A percentile compares a stretch with the other conserved stretches of the same genome.
These are phyloP conservation scores for Scleroderma citrinum DNA, from an alignment of 768 basidiomycete species.

Conservation along the genomic window DNA sequence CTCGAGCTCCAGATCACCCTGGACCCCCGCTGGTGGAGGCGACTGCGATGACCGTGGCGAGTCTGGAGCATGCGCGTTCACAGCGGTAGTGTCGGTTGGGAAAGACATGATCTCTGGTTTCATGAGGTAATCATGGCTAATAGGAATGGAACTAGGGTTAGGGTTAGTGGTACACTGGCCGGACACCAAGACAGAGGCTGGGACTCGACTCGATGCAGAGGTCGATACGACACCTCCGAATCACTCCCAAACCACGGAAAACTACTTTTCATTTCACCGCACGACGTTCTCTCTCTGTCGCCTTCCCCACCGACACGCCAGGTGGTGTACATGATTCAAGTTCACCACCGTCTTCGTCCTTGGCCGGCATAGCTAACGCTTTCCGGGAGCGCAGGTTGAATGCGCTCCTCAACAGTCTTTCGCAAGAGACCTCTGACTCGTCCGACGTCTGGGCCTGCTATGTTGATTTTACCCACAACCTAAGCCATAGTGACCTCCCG, in stretches of 20 bases:
- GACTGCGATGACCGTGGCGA: constrained; percentile 73
- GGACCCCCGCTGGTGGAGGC: constrained; percentile 58
- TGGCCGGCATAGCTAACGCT: constrained; percentile 1
- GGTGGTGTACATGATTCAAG: constrained; percentile 1
- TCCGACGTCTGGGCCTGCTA: constrained; percentile 64
- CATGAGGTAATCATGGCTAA: not conserved
- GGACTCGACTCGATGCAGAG: constrained; percentile 23
- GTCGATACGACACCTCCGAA: constrained; percentile 17
- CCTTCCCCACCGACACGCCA: not conserved
- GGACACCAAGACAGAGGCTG: too few relatives aligned
- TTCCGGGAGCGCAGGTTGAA: constrained; percentile 21
- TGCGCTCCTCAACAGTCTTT: constrained; percentile 25
- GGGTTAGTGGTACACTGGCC: too few relatives aligned
- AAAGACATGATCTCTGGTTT: constrained; percentile 7
- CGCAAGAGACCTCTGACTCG: constrained; percentile 30
- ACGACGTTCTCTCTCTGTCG: not conserved
- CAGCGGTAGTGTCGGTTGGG: not conserved
- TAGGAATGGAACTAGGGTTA: constrained; percentile 18
- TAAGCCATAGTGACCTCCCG: constrained; percentile 48
- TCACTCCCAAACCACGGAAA: constrained; percentile 5
- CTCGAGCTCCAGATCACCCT: constrained; percentile 75
- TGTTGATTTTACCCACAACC: constrained; percentile 44
- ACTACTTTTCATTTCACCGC: constrained; percentile 9
- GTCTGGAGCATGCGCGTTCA: constrained; percentile 22
- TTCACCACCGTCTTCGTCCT: not conserved